A percentile compares a stretch with the other conserved stretches of the same genome.
phyloP scores from a whole-genome alignment of 1,139 yeast genomes.

The Protomyces lactucae-debilis region DNA sequence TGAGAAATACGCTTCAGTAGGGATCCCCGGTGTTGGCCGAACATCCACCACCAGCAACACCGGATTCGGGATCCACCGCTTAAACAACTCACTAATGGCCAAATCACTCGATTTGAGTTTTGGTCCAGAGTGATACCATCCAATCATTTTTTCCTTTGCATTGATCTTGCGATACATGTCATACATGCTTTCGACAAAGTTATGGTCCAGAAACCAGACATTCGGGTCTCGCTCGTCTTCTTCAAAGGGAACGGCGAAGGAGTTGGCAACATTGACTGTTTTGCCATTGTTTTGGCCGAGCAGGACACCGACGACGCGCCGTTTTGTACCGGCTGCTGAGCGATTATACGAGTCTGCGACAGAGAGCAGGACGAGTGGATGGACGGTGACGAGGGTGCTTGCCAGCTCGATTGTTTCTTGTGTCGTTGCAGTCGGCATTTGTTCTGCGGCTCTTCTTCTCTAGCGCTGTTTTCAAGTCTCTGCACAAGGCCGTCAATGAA shows the following conservation, averaged over 20 bases:
- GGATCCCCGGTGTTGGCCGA: slow-evolving; percentile 76
- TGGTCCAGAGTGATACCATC: slow-evolving; percentile 99
- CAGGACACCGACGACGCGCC: slow-evolving; percentile 89
- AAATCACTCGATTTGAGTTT: slow-evolving; percentile 82
- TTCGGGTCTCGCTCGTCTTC: slow-evolving; percentile 88
- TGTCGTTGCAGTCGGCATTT: slow-evolving; percentile 34
- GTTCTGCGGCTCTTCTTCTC: background rate
- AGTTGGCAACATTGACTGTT: slow-evolving; percentile 47
- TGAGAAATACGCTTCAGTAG: slow-evolving; percentile 92
- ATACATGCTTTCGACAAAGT: slow-evolving; percentile 91
- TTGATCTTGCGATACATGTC: slow-evolving; percentile 97
- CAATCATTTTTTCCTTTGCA: slow-evolving; percentile 91
- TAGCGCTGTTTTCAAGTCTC: background rate
- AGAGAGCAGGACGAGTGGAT: slow-evolving; percentile 88
- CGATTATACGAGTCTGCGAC: slow-evolving; percentile 95
- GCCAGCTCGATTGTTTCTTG: slow-evolving; percentile 35
- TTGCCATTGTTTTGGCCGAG: slow-evolving; percentile 62
- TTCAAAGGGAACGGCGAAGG: slow-evolving; percentile 78
- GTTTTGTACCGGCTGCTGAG: slow-evolving; percentile 62
- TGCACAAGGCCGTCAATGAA: no score
- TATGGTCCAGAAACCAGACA: slow-evolving; percentile 98
- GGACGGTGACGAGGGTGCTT: slow-evolving; percentile 73
- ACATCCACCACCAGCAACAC: slow-evolving; percentile 87
- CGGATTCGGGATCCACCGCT: slow-evolving; percentile 77
- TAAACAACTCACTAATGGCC: slow-evolving; percentile 84